Evolutionary conservation across 2,329 filamentous ascomycete genomes (phyloP).

Genomic region (Hawksworthiomyces lignivorus): DNA sequence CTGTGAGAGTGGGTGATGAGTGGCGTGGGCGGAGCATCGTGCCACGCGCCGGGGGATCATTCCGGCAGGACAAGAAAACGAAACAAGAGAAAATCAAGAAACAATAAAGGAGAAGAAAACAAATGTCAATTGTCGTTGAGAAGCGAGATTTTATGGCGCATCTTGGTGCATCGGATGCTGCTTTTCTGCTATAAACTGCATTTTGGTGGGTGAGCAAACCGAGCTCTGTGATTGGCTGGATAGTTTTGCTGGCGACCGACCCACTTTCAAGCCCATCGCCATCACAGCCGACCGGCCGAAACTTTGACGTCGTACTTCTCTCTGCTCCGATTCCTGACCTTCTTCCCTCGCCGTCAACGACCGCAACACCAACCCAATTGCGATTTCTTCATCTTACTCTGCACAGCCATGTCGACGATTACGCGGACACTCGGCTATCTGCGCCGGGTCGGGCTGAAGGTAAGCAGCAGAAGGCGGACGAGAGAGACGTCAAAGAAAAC

Average conservation of each 20-base stretch:
- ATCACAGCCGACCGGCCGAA: too few species aligned
- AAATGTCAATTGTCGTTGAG: too few species aligned
- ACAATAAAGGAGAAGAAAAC: too few species aligned
- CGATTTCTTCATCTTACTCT: too few species aligned
- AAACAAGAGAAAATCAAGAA: not conserved
- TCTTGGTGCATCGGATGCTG: too few species aligned
- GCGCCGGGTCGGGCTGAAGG: slow-evolving; percentile 82
- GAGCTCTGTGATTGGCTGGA: slow-evolving; percentile 13
- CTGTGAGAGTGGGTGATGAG: not conserved
- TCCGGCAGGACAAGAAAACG: not conserved
- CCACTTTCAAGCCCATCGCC: too few species aligned
- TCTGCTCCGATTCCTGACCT: too few species aligned
- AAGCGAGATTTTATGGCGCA: too few species aligned
- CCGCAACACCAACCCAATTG: slow-evolving; percentile 22
- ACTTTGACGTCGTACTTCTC: too few species aligned
- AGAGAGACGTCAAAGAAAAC: not conserved
- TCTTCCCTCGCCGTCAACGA: slow-evolving; percentile 8
- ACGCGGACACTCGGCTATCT: slow-evolving; percentile 79
- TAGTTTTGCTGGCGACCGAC: too few species aligned
- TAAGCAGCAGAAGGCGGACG: slow-evolving; percentile 25
- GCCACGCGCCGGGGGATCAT: slow-evolving; percentile 28
- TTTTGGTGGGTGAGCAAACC: slow-evolving; percentile 9
- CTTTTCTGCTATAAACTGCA: too few species aligned
- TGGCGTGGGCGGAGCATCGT: slow-evolving; percentile 20
- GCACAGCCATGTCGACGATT: slow-evolving; percentile 76